phyloP scores from a whole-genome alignment of 192 early-diverging fungal genomes.

The Rhizophlyctis rosea region DNA sequence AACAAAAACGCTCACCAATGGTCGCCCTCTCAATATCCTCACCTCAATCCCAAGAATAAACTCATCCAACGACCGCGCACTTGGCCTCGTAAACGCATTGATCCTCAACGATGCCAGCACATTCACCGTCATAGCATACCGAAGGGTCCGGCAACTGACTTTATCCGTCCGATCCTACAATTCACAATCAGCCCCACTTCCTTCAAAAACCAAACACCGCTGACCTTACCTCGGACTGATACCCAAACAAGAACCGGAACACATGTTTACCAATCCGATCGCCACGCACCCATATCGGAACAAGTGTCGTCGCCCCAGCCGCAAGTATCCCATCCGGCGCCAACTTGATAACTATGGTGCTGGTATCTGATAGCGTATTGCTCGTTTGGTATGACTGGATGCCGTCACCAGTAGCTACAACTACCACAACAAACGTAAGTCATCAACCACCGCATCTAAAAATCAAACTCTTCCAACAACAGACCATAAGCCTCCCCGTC shows the following conservation, averaged over 20 bases:
- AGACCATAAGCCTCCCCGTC: slow-evolving; percentile 21
- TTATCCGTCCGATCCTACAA: slow-evolving; percentile 49
- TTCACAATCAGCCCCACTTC: background rate
- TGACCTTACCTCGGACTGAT: slow-evolving; percentile 64
- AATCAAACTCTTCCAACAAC: background rate
- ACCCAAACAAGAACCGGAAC: slow-evolving; percentile 75
- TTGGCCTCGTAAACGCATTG: slow-evolving; percentile 90
- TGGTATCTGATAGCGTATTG: slow-evolving; percentile 53
- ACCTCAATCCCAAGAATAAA: slow-evolving; percentile 92
- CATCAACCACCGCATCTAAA: too few relatives aligned
- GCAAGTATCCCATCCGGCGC: slow-evolving; percentile 47
- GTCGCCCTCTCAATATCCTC: slow-evolving; percentile 6
- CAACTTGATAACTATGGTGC: slow-evolving; percentile 47
- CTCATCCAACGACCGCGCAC: slow-evolving; percentile 69
- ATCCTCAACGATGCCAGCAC: slow-evolving; percentile 88
- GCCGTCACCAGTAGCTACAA: too few relatives aligned
- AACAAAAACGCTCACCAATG: slow-evolving; percentile 9
- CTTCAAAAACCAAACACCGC: slow-evolving; percentile 19
- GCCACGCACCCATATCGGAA: slow-evolving; percentile 89
- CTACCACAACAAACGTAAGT: slow-evolving; percentile 2
- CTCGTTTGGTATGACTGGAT: too few relatives aligned
- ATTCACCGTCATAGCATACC: slow-evolving; percentile 53
- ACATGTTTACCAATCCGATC: slow-evolving; percentile 86
- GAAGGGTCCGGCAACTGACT: slow-evolving; percentile 60
- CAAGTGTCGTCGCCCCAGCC: slow-evolving; percentile 61